A percentile compares a stretch with the other conserved stretches of the same genome.
These are phyloP conservation scores for Aspergillus aculeatus DNA, from an alignment of 2,329 filamentous ascomycete species.

Conservation along the genomic window DNA sequence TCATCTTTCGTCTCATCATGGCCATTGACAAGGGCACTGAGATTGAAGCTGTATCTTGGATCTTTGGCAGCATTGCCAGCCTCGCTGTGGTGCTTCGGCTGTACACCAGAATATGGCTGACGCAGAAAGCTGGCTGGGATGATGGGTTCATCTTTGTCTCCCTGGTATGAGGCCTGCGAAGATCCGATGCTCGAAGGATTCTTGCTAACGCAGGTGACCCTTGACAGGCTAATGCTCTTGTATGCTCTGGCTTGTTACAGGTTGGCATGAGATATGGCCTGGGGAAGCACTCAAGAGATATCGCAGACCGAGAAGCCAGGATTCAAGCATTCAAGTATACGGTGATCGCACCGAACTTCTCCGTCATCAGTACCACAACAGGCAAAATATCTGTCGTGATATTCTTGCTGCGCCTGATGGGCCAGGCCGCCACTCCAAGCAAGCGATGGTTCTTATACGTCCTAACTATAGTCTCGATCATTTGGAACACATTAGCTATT, in stretches of 20 bases:
- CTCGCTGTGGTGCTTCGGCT: constrained; percentile 6
- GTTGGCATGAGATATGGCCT: constrained; percentile 18
- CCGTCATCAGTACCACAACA: constrained; percentile 15
- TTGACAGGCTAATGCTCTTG: constrained; percentile 10
- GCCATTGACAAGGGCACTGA: neutral
- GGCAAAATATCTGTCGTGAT: constrained; percentile 19
- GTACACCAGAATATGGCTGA: constrained; percentile 7
- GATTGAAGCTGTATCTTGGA: constrained; percentile 9
- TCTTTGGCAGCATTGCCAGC: constrained; percentile 5
- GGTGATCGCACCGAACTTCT: constrained; percentile 17
- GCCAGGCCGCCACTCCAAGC: constrained; percentile 2
- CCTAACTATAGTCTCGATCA: constrained; percentile 15
- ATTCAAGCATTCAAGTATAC: constrained; percentile 15
- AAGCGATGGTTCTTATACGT: constrained; percentile 15
- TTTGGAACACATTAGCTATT: constrained; percentile 15
- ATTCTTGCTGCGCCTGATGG: constrained; percentile 17
- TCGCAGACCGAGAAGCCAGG: constrained; percentile 3
- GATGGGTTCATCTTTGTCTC: constrained; percentile 11
- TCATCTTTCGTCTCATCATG: neutral
- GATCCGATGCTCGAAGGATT: too few relatives aligned
- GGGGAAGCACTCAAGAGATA: constrained; percentile 14
- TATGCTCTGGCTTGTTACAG: constrained; percentile 13
- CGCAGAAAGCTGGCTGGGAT: constrained; percentile 12
- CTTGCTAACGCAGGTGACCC: neutral
- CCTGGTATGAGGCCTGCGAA: neutral